Conservation (phyloP, 73 alveolate species). For the Paramecium sonneborni region DNA sequence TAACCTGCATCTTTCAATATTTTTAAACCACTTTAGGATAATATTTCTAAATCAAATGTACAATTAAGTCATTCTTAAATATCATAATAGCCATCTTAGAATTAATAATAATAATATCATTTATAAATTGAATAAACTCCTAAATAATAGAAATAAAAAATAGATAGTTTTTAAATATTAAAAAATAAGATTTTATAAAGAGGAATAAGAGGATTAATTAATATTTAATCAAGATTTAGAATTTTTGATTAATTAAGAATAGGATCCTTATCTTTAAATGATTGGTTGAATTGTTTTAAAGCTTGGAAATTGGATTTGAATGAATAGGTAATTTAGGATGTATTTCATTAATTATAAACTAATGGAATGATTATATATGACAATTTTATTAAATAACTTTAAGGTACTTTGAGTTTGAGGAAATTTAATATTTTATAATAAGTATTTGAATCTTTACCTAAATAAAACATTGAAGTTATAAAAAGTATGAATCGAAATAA, state of each 20-base stretch:
- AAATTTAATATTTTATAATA: slow-evolving; percentile 62
- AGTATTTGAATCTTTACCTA: slow-evolving; percentile 77
- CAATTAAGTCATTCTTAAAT: slow-evolving; percentile 24
- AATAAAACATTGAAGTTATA: slow-evolving; percentile 70
- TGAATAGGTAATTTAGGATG: slow-evolving; percentile 78
- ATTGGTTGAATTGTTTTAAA: slow-evolving; percentile 83
- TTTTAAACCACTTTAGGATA: slow-evolving; percentile 51
- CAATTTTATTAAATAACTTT: slow-evolving; percentile 86
- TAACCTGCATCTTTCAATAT: slow-evolving; percentile 20
- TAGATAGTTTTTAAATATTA: slow-evolving; percentile 73
- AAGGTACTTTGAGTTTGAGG: slow-evolving; percentile 88
- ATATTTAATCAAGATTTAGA: slow-evolving; percentile 85
- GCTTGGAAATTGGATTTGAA: slow-evolving; percentile 81
- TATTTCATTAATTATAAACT: slow-evolving; percentile 80
- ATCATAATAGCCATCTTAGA: slow-evolving; percentile 15
- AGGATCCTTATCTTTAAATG: slow-evolving; percentile 79
- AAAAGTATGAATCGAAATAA: slow-evolving; percentile 64
- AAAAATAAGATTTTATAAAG: slow-evolving; percentile 79
- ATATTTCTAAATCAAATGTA: not conserved
- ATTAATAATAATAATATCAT: slow-evolving; percentile 45
- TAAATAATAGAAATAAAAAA: slow-evolving; percentile 57
- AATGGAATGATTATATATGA: slow-evolving; percentile 90
- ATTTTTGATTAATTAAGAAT: slow-evolving; percentile 86
- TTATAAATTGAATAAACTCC: not conserved
- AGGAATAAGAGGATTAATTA: slow-evolving; percentile 95